Evolutionary conservation across 73 alveolate species (phyloP), one percentile per base, ranked within the genome.

Genomic region (Tetrahymena borealis): DNA sequence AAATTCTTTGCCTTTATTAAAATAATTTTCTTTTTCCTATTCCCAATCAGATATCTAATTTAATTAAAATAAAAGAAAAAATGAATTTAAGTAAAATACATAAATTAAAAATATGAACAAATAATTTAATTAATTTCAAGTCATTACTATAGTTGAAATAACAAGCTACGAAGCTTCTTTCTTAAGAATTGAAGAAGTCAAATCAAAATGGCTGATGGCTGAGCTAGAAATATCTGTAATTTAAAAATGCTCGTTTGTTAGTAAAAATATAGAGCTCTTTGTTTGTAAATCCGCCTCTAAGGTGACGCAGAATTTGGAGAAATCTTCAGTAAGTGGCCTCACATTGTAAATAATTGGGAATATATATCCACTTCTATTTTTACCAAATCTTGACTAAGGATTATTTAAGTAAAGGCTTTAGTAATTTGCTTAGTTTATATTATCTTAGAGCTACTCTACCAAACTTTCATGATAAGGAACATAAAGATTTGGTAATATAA

Each of bases 311-410:
- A 78, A 92, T 12, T 39, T 78, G 39, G 90, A 33, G 5, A 78
- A 78, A 28, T 92, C 95, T 31, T 78, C 38, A 78, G 36, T 77
- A 35, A 92, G 37, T 6, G 85, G 85, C 28, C 92, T 78, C 31
- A 92, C 93, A 36, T 92, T 79, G 42, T 92, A 92, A 18, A 78
- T 78, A 13, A 92, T 20, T 20, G 92, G 92, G 78, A 92, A 36
- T 1, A 92, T 12, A 78, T 92, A 92, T 11, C 92, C 95, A 78
- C 78, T 92, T 78, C 90, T 92, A 78, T 92, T 91, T 78, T 92
- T 92, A 78, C 43, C 90, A 35, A 78, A 78, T 28, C 78, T 36
- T 1, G 35, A 78, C 38, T 92, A 36, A 36, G 90, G 92, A 9
- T 41, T 42, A 79, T 92, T 90, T 35, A 92, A 92, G 38, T 92